Conservation (phyloP, 78 protist species). For the Guillardia theta region DNA sequence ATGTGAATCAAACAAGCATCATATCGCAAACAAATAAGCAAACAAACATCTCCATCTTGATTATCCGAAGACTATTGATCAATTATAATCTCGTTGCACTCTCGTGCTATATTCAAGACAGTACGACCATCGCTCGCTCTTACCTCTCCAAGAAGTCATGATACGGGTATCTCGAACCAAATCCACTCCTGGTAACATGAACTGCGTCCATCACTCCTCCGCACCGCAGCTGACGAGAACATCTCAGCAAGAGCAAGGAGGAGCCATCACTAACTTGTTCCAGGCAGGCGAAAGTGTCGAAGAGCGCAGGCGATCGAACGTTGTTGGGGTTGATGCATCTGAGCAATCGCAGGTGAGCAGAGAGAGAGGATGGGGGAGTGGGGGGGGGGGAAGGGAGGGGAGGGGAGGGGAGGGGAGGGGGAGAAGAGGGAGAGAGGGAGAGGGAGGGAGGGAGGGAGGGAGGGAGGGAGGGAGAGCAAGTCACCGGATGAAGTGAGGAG, state of each 20-base stretch:
- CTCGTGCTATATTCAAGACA: background rate
- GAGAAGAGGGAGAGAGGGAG: no score
- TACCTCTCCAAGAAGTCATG: background rate
- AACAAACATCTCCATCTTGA: background rate
- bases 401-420: no score
- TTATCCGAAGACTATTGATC: background rate
- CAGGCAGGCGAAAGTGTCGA: background rate
- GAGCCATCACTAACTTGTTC: background rate
- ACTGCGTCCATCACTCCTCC: constrained; percentile 39
- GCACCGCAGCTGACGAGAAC: constrained; percentile 29
- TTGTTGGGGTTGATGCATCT: constrained; percentile 84
- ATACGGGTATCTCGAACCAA: background rate
- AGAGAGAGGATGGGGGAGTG: no score
- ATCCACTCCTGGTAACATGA: background rate
- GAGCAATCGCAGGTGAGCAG: no score
- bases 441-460: no score
- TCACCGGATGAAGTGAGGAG: constrained; percentile 90
- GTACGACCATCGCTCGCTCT: background rate
- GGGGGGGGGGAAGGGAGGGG: no score
- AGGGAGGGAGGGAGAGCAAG: no score
- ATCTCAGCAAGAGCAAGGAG: background rate
- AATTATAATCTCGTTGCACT: background rate
- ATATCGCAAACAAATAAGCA: background rate
- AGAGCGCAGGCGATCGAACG: background rate
- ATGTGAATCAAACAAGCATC: background rate